Conservation (phyloP, 164 flowering plant species). For the Vitis labrusca region DNA sequence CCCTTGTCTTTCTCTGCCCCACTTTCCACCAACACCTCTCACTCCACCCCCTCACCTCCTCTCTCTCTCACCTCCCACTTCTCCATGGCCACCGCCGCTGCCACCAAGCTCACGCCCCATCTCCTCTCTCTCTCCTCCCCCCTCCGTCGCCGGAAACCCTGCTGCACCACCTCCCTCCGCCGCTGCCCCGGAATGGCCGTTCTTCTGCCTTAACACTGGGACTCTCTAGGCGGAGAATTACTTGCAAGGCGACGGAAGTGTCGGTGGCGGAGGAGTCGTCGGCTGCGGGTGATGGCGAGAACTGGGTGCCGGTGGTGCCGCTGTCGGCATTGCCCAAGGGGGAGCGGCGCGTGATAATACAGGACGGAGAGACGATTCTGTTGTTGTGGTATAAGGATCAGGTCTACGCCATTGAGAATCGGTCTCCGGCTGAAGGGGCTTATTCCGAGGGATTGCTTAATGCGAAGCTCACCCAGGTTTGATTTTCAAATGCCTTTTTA, state of each 20-base stretch:
- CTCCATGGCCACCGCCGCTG: conserved; percentile 12
- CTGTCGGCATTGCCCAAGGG: conserved; percentile 83
- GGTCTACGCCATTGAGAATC: conserved; percentile 82
- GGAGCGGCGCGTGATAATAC: conserved; percentile 86
- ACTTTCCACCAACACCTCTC: background rate
- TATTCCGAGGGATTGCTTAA: conserved; percentile 84
- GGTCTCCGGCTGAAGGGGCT: conserved; percentile 96
- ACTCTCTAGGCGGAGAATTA: conserved; percentile 3
- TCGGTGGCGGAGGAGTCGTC: conserved; percentile 44
- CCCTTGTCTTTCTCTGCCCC: background rate
- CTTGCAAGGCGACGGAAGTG: conserved; percentile 73
- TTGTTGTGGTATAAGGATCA: conserved; percentile 86
- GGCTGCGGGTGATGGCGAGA: conserved; percentile 26
- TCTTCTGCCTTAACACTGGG: background rate
- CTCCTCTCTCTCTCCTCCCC: background rate
- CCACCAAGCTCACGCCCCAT: conserved; percentile 4
- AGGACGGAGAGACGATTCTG: conserved; percentile 75
- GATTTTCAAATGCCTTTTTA: background rate
- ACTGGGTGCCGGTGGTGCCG: conserved; percentile 94
- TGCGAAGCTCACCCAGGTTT: conserved; percentile 84
- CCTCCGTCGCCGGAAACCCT: background rate
- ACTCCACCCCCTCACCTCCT: conserved; percentile 11
- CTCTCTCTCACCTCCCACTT: background rate
- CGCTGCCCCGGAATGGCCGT: background rate
- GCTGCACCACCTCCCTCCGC: background rate